Base-by-base conservation (phyloP, 306 rosid species). In the Trifolium fragiferum region DNA sequence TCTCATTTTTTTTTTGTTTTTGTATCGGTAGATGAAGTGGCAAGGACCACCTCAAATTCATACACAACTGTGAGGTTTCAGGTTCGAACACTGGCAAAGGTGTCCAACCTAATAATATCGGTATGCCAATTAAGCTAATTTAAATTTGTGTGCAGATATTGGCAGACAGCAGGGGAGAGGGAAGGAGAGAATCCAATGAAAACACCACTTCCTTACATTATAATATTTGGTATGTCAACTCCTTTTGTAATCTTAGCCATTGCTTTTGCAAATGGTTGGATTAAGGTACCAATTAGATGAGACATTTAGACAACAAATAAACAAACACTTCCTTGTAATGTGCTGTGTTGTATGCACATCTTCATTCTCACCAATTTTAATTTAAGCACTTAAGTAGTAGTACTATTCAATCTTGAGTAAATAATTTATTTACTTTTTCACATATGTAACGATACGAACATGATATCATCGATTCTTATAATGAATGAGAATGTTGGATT, bases 181-280 rank as follows among this genome's bases (percentile, higher is more conserved):
- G 96, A 88, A 86, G 97, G 97, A 63, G 98, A 94, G 79, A 94
- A 94, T 81, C 98, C 98, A 21, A 91, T 94, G 98, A 91, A 63
- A 86, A 90, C 97, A 11, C 98, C 98, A 68, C 86, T 93, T 78
- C 98, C 98, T 80, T 93, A 91, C 80, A 93, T 93, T 9, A 91
- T 93, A 86, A 83, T 91, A 51, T 91, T 93, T 86, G 98, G 98
- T 62, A 91, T 93, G 97, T 91, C 98, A 30, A 93, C 99, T 10
- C 98, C 99, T 72, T 94, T 94, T 84, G 96, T 94, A 53, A 94
- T 92, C 87, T 85, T 94, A 80, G 99, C 96, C 91, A 92, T 94
- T 86, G 99, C 86, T 70, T 94, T 94, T 84, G 97, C 96, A 21
- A 94, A 94, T 89, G 97, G 97, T 66, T 94, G 97, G 98, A 77